phyloP scores from a whole-genome alignment of 805 yeast species.

The Candida berthetii region DNA sequence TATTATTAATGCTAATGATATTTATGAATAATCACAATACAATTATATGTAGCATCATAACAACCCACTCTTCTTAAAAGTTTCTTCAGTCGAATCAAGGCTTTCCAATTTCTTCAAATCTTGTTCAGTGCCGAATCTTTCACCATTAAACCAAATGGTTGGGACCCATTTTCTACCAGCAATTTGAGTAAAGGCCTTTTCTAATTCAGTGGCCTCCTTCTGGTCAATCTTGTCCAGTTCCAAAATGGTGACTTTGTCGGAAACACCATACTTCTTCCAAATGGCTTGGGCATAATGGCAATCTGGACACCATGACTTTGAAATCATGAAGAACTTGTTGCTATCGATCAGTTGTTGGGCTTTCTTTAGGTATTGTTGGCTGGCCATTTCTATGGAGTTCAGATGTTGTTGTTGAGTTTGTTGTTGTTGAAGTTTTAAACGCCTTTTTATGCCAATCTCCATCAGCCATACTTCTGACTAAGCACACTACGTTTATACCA shows the following conservation, averaged over 20 bases:
- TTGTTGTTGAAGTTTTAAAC: not conserved
- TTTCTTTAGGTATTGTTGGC: conserved; percentile 15
- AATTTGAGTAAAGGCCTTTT: conserved; percentile 47
- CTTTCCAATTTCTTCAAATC: conserved; percentile 28
- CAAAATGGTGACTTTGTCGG: conserved; percentile 42
- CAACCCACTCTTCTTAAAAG: conserved; percentile 15
- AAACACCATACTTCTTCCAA: conserved; percentile 47
- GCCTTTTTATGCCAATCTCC: not conserved
- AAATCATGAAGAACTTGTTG: conserved; percentile 48
- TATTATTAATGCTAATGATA: not conserved
- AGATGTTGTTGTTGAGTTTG: too few species aligned
- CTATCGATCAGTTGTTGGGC: conserved; percentile 41
- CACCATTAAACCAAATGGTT: conserved; percentile 54
- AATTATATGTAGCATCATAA: conserved; percentile 1
- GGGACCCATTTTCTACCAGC: conserved; percentile 68
- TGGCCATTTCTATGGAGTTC: too few species aligned
- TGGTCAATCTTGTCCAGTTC: conserved; percentile 54
- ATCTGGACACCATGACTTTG: conserved; percentile 78
- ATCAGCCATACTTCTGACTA: conserved; percentile 1
- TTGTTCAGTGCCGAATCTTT: conserved; percentile 52
- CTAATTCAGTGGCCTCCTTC: conserved; percentile 45
- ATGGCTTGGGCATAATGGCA: conserved; percentile 57
- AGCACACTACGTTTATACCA: too few species aligned
- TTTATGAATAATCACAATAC: not conserved
- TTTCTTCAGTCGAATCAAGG: conserved; percentile 15